These are phyloP conservation scores for Blastomyces gilchristii DNA, from an alignment of 2,329 filamentous ascomycete species.

Conservation along the genomic window DNA sequence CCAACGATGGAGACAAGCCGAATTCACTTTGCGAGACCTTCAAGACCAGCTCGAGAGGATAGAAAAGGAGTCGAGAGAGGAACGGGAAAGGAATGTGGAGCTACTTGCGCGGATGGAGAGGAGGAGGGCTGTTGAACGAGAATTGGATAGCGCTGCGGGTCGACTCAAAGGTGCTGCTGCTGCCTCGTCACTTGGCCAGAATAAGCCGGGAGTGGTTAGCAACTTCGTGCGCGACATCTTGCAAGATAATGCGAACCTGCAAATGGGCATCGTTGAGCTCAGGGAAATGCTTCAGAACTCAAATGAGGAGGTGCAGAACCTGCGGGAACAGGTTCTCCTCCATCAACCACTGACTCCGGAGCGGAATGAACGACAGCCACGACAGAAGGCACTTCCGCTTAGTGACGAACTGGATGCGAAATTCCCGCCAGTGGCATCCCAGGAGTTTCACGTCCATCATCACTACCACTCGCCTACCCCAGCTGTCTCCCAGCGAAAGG, in stretches of 20 bases:
- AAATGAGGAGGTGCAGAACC: slow-evolving; percentile 81
- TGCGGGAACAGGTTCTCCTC: slow-evolving; percentile 69
- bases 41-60: slow-evolving; percentile 84
- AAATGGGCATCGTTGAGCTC: slow-evolving; percentile 82
- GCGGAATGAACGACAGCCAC: slow-evolving; percentile 11
- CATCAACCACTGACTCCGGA: slow-evolving; percentile 57
- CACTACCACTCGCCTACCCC: slow-evolving; percentile 71
- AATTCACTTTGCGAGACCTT: slow-evolving; percentile 64
- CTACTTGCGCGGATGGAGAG: slow-evolving; percentile 74
- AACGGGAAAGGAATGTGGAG: slow-evolving; percentile 71
- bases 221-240: slow-evolving; percentile 94
- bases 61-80: slow-evolving; percentile 69
- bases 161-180: slow-evolving; percentile 73
- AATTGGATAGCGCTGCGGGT: slow-evolving; percentile 68
- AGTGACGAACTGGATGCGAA: slow-evolving; percentile 59
- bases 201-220: slow-evolving; percentile 63
- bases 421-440: slow-evolving; percentile 44
- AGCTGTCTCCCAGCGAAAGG: slow-evolving; percentile 39
- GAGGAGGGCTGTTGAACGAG: slow-evolving; percentile 68
- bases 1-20: slow-evolving; percentile 74
- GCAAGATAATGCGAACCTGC: slow-evolving; percentile 87
- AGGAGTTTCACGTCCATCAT: slow-evolving; percentile 85
- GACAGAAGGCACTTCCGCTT: slow-evolving; percentile 43
- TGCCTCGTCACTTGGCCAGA: slow-evolving; percentile 51
- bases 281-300: slow-evolving; percentile 83